Evolutionary conservation across 306 rosid species (phyloP).

Genomic region (Rubus idaeus): DNA sequence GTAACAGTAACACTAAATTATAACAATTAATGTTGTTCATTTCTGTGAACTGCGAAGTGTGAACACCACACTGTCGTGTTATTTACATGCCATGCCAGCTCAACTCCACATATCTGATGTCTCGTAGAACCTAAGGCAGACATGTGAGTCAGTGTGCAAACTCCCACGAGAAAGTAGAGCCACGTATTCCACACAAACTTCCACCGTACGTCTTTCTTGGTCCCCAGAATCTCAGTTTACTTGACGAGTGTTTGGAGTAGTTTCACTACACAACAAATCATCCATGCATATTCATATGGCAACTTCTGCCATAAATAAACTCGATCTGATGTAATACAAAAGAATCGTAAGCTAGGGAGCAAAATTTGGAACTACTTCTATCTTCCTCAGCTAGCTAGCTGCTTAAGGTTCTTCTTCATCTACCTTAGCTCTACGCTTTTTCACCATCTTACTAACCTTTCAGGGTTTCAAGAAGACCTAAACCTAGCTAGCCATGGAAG

Average conservation of each 20-base stretch:
- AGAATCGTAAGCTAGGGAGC: too few species aligned
- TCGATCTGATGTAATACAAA: too few species aligned
- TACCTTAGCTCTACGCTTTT: not conserved
- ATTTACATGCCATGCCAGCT: too few species aligned
- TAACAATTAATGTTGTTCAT: too few species aligned
- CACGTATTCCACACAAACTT: not conserved
- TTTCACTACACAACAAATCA: constrained; percentile 6
- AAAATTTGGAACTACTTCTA: too few species aligned
- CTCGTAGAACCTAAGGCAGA: not conserved
- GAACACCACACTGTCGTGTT: too few species aligned
- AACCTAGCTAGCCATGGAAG: constrained; percentile 23
- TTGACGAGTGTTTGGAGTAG: constrained; percentile 19
- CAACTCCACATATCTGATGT: too few species aligned
- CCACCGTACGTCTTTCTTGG: not conserved
- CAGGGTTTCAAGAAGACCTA: not conserved
- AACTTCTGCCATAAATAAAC: too few species aligned
- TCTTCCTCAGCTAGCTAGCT: too few species aligned
- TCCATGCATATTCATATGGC: not conserved
- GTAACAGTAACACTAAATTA: too few species aligned
- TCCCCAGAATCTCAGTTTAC: not conserved
- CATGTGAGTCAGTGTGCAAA: not conserved
- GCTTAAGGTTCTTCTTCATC: not conserved
- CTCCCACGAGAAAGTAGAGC: too few species aligned
- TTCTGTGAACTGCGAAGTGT: too few species aligned
- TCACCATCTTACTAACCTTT: not conserved